phyloP scores from a whole-genome alignment of 495 filamentous ascomycete genomes.

The Polyplosphaeria fusca region DNA sequence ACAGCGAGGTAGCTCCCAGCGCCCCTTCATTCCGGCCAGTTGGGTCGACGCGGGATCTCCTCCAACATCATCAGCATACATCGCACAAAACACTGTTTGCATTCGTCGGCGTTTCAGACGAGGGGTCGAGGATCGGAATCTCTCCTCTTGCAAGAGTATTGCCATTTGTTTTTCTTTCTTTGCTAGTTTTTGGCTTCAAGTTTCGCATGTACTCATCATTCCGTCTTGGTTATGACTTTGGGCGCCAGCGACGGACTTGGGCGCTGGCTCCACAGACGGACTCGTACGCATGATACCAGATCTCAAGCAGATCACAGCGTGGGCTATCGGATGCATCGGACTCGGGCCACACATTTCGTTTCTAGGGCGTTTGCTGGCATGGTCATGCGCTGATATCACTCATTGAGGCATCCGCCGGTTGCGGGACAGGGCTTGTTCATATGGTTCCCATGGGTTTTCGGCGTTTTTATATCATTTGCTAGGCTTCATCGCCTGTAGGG shows the following conservation, averaged over 20 bases:
- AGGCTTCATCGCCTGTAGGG: neutral
- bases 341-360: neutral
- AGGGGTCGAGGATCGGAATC: neutral
- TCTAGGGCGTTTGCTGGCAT: slow-evolving; percentile 6
- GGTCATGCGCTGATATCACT: slow-evolving; percentile 2
- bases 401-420: neutral
- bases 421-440: neutral
- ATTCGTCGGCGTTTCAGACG: neutral
- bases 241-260: no score
- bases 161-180: neutral
- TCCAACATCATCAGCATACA: neutral
- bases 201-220: neutral
- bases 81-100: neutral
- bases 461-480: neutral
- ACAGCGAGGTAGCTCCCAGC: slow-evolving; percentile 2
- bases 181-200: neutral
- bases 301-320: neutral
- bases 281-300: neutral
- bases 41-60: neutral
- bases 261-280: no score
- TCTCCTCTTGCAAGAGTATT: neutral
- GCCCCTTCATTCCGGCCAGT: neutral
- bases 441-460: neutral
- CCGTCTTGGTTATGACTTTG: no score
- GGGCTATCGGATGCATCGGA: neutral